Evolutionary conservation across 495 filamentous ascomycete species (phyloP), one percentile per base, ranked within the genome.

Genomic region (Hapsidospora chrysogenum): DNA sequence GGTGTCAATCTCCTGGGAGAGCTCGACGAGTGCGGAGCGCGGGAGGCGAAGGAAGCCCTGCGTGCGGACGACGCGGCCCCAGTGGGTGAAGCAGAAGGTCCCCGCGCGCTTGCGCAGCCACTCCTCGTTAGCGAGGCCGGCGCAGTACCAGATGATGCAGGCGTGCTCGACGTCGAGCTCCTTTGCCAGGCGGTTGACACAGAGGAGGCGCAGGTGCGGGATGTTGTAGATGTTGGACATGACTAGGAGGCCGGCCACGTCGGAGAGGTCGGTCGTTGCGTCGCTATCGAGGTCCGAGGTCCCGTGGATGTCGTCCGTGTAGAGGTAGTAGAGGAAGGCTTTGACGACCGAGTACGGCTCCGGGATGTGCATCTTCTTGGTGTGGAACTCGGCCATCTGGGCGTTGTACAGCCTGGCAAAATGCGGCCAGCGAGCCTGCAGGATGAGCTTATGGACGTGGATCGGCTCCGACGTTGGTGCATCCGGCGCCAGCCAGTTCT

Each of bases 221-320:
- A 97, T 86, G 50, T 94, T 85, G 52, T 97, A 97, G 15, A 96
- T 79, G 48, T 96, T 93, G 16, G 85, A 78, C 84, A 97, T 87
- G 34, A 96, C 89, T 2, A 97, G 69, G 58, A 97, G 68, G n/a
- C 89, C 86, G 0, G 92, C 87, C 13, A 96, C 85, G 44, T 92
- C 83, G 14, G 73, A 69, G 21, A 93, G 70, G 32, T 75, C 74
- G 0, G 70, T 66, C 3, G 54, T 53, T n/a, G 68, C 63, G 22
- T 49, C 39, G 41, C 72, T 73, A 41, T 72, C 71, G 14, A 74
- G 65, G 11, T 72, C 66, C 29, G 49, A 41, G 31, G 70, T 63
- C 7, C 67, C 64, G 16, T 77, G 68, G 48, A 97, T 94, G 42
- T 76, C 82, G 54, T 96, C 89, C 2, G 87, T 93, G 58, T 97